phyloP scores from a whole-genome alignment of 305 asterid genomes.

The Fraxinus dipetala region DNA sequence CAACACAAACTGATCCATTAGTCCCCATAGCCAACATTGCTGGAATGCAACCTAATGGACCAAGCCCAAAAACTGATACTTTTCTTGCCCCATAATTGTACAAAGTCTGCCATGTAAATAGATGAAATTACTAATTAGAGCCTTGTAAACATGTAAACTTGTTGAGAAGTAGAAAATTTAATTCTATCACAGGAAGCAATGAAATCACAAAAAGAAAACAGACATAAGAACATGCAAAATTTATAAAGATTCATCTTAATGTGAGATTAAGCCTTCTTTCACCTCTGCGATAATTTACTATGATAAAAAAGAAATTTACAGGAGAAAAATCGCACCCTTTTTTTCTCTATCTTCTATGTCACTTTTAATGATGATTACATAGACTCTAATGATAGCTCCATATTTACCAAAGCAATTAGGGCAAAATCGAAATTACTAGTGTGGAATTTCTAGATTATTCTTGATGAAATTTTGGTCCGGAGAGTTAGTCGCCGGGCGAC shows the following conservation, averaged over 20 bases:
- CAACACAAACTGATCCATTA: slow-evolving; percentile 26
- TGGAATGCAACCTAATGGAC: slow-evolving; percentile 44
- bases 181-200: background rate
- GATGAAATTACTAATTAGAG: background rate
- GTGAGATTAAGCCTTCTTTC: background rate
- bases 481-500: background rate
- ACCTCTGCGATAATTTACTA: too few species aligned
- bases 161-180: background rate
- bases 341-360: too few species aligned
- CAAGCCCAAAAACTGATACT: slow-evolving; percentile 33
- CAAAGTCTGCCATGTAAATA: slow-evolving; percentile 28
- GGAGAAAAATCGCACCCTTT: background rate
- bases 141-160: background rate
- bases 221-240: background rate
- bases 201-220: background rate
- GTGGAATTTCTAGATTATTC: too few species aligned
- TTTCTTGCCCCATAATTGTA: slow-evolving; percentile 44
- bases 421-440: too few species aligned
- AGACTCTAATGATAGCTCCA: too few species aligned
- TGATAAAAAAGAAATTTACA: too few species aligned
- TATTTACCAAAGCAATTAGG: too few species aligned
- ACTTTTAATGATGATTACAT: too few species aligned
- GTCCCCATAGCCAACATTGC: slow-evolving; percentile 1
- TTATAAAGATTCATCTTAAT: background rate
- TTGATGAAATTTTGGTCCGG: too few species aligned